A percentile compares a stretch with the other conserved stretches of the same genome.
These are phyloP conservation scores for Phaseolus coccineus DNA, from an alignment of 331 rosid species.

Conservation along the genomic window DNA sequence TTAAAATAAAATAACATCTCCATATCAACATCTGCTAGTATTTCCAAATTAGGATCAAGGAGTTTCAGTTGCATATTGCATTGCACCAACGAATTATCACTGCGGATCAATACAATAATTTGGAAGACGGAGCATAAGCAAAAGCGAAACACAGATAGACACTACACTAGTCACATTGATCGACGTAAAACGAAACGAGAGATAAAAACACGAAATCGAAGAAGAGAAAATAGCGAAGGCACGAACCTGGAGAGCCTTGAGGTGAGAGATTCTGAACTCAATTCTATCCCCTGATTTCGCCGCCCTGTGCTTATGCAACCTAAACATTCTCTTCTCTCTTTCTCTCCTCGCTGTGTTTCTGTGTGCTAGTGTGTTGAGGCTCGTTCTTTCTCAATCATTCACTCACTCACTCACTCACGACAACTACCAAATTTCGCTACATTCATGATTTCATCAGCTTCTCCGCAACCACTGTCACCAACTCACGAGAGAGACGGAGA, in stretches of 20 bases:
- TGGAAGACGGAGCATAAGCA: slow-evolving; percentile 12
- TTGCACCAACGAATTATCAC: slow-evolving; percentile 2
- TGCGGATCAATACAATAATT: slow-evolving; percentile 37
- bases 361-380: background rate
- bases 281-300: slow-evolving; percentile 51
- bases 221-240: background rate
- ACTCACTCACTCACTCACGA: slow-evolving; percentile 28
- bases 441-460: slow-evolving; percentile 29
- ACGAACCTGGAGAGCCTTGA: slow-evolving; percentile 56
- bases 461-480: slow-evolving; percentile 61
- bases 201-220: background rate
- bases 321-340: slow-evolving; percentile 51
- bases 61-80: background rate
- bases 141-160: background rate
- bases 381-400: slow-evolving; percentile 23
- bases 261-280: slow-evolving; percentile 63
- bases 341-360: background rate
- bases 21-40: background rate
- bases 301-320: slow-evolving; percentile 53
- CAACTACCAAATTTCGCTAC: background rate
- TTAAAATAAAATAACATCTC: background rate
- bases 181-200: slow-evolving; percentile 13
- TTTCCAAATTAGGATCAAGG: slow-evolving; percentile 26
- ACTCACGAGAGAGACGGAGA: slow-evolving; percentile 46
- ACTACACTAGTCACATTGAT: background rate